Percentiles rank a stretch among this genome's conserved stretches.
Conservation (phyloP, 176 grass and related monocot species). For the Lolium perenne region DNA sequence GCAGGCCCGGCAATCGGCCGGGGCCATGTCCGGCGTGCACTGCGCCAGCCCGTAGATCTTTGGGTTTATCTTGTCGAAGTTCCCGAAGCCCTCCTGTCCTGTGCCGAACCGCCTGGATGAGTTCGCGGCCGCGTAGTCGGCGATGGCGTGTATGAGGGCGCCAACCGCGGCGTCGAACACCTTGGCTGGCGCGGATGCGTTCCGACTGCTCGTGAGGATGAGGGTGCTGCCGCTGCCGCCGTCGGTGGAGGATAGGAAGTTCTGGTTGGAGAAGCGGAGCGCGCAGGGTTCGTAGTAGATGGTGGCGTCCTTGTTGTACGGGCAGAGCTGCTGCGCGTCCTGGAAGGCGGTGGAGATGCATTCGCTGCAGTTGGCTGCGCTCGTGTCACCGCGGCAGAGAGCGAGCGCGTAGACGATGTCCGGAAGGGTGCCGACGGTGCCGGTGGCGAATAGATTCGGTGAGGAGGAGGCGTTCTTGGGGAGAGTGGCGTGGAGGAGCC, state of each 20-base stretch:
- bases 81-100: constrained; percentile 14
- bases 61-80: not conserved
- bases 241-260: constrained; percentile 31
- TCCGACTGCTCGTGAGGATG: not conserved
- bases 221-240: rapidly evolving
- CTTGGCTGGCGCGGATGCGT: not conserved
- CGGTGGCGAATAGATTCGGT: not conserved
- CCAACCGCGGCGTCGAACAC: constrained; percentile 38
- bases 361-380: not conserved
- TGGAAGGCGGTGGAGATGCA: constrained; percentile 16
- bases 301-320: not conserved
- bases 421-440: not conserved
- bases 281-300: constrained; percentile 60
- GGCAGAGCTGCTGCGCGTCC: constrained; percentile 32
- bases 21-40: constrained; percentile 62
- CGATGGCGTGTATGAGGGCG: constrained; percentile 32
- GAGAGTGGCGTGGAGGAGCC: not conserved
- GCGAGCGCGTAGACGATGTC: constrained; percentile 35
- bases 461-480: constrained; percentile 27
- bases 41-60: constrained; percentile 54
- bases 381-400: constrained; percentile 44
- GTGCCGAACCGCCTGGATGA: constrained; percentile 51
- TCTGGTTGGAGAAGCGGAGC: constrained; percentile 57
- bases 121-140: constrained; percentile 48
- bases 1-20: constrained; percentile 39